phyloP scores from a whole-genome alignment of 306 rosid genomes.

The Gastrolobium villosum region DNA sequence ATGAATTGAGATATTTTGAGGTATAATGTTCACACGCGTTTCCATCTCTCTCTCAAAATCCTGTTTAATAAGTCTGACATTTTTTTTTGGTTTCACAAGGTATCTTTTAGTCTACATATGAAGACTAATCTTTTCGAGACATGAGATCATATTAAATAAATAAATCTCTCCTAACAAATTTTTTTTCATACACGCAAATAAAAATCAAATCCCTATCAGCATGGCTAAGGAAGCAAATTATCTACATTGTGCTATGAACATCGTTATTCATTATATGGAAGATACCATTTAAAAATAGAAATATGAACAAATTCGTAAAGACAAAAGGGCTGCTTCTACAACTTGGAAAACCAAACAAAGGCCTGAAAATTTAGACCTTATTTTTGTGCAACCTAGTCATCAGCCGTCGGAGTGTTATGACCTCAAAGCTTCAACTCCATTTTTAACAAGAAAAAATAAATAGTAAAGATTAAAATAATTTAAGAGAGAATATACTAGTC shows the following conservation, averaged over 20 bases:
- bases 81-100: too few species aligned
- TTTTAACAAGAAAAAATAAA: slow-evolving; percentile 48
- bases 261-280: slow-evolving; percentile 34
- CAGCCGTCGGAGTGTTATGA: slow-evolving; percentile 44
- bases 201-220: too few species aligned
- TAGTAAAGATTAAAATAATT: slow-evolving; percentile 44
- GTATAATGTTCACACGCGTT: too few species aligned
- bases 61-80: too few species aligned
- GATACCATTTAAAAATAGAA: slow-evolving; percentile 18
- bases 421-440: slow-evolving; percentile 44
- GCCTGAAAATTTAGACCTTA: slow-evolving; percentile 52
- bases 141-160: too few species aligned
- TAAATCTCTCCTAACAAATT: too few species aligned
- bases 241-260: neutral
- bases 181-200: too few species aligned
- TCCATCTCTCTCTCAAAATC: too few species aligned
- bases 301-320: slow-evolving; percentile 36
- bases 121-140: too few species aligned
- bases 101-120: too few species aligned
- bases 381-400: slow-evolving; percentile 45
- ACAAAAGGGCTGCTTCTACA: slow-evolving; percentile 33
- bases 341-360: slow-evolving; percentile 45
- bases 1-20: too few species aligned
- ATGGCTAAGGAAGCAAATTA: too few species aligned
- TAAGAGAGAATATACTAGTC: neutral